Conservation (phyloP, 148 eudicot species). For the Drosera capensis region DNA sequence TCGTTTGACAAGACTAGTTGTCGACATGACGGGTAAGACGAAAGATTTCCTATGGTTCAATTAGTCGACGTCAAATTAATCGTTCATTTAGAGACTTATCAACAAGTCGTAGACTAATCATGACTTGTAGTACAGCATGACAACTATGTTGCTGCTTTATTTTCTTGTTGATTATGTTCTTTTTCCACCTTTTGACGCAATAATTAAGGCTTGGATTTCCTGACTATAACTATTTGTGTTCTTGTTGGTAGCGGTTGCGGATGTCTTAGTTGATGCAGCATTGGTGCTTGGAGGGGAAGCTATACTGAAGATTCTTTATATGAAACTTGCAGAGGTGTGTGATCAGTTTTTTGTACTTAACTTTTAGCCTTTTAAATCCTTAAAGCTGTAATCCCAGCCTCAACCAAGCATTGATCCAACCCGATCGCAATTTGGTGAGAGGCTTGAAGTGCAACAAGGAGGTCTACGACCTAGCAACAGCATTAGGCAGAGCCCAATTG, state of each 20-base stretch:
- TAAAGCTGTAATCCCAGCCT: neutral
- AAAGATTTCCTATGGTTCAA: no score
- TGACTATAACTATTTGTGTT: slow-evolving; percentile 10
- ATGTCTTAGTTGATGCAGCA: slow-evolving; percentile 94
- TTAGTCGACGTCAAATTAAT: no score
- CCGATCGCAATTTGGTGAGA: no score
- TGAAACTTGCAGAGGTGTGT: slow-evolving; percentile 82
- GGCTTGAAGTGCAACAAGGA: no score
- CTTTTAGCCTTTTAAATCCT: slow-evolving; percentile 5
- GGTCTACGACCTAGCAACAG: no score
- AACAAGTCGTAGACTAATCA: no score
- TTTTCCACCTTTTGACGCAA: neutral
- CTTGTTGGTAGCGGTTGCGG: slow-evolving; percentile 75
- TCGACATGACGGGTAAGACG: no score
- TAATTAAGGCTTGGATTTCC: slow-evolving; percentile 2
- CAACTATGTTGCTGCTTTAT: neutral
- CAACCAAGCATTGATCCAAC: no score
- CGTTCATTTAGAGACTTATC: no score
- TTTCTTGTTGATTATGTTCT: neutral
- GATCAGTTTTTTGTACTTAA: neutral
- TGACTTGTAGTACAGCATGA: no score
- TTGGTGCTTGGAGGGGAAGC: slow-evolving; percentile 85
- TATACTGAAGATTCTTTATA: slow-evolving; percentile 63
- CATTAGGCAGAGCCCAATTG: no score
- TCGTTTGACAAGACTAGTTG: no score